Conservation (phyloP, 2,329 filamentous ascomycete species). For the Eutypella sp. region DNA sequence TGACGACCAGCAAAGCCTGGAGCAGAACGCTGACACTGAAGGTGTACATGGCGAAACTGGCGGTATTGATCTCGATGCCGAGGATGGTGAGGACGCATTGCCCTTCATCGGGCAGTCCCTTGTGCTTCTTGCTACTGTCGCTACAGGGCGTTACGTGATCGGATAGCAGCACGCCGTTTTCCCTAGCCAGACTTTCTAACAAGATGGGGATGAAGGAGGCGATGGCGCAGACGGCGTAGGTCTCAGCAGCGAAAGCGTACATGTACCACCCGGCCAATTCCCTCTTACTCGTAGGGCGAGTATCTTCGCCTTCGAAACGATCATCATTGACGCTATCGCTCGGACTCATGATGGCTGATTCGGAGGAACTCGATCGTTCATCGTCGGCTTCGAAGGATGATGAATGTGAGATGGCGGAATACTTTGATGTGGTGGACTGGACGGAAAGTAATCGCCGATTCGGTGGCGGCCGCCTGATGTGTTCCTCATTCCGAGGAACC, state of each 20-base stretch:
- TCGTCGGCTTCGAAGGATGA: slow-evolving; percentile 66
- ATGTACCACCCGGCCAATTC: slow-evolving; percentile 94
- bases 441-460: slow-evolving; percentile 44
- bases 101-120: slow-evolving; percentile 38
- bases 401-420: slow-evolving; percentile 53
- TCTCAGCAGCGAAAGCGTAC: slow-evolving; percentile 94
- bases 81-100: slow-evolving; percentile 82
- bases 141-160: slow-evolving; percentile 74
- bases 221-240: slow-evolving; percentile 92
- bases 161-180: slow-evolving; percentile 80
- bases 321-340: slow-evolving; percentile 32
- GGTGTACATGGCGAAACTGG: slow-evolving; percentile 97
- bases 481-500: slow-evolving; percentile 31
- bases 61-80: slow-evolving; percentile 86
- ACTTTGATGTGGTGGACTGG: slow-evolving; percentile 48
- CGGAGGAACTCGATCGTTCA: slow-evolving; percentile 51
- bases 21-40: slow-evolving; percentile 89
- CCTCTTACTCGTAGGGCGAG: slow-evolving; percentile 76
- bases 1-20: slow-evolving; percentile 87
- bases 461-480: slow-evolving; percentile 32
- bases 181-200: slow-evolving; percentile 86
- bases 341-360: slow-evolving; percentile 34
- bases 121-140: slow-evolving; percentile 49
- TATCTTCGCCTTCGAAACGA: slow-evolving; percentile 78
- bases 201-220: slow-evolving; percentile 95